A percentile compares a stretch with the other conserved stretches of the same genome.
phyloP scores from a whole-genome alignment of 208 protist genomes.

The Herpetomonas tarakana region DNA sequence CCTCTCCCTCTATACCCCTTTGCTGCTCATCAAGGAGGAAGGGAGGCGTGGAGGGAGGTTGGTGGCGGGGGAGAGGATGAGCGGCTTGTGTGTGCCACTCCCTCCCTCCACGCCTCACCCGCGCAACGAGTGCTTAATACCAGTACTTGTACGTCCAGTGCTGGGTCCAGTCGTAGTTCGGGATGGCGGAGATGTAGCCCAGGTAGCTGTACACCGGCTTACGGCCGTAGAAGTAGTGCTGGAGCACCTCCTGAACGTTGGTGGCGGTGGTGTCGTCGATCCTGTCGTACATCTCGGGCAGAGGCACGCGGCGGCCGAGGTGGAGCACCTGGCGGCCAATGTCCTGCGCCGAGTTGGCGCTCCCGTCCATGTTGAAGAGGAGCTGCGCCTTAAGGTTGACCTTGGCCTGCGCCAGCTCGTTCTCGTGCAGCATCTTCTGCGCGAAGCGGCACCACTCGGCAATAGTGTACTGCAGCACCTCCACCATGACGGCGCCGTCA shows the following conservation, averaged over 20 bases:
- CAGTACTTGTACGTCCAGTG: conserved; percentile 92
- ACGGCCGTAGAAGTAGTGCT: conserved; percentile 91
- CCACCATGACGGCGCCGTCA: conserved; percentile 67
- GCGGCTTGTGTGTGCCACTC: too few species aligned
- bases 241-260: conserved; percentile 83
- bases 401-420: conserved; percentile 87
- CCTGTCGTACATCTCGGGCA: conserved; percentile 90
- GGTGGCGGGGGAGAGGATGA: too few species aligned
- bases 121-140: conserved; percentile 47
- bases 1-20: too few species aligned
- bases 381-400: conserved; percentile 88
- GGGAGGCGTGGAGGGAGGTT: too few species aligned
- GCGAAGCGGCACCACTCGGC: conserved; percentile 85
- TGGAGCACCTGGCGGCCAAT: conserved; percentile 86
- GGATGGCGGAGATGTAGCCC: conserved; percentile 78
- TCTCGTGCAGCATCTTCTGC: conserved; percentile 80
- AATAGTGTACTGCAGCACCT: conserved; percentile 88
- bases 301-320: conserved; percentile 77
- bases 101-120: background rate
- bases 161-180: conserved; percentile 86
- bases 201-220: conserved; percentile 87
- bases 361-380: conserved; percentile 89
- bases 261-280: conserved; percentile 87
- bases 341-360: conserved; percentile 81
- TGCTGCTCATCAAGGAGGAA: too few species aligned